Evolutionary conservation across 1,284 basidiomycete genomes (phyloP), one percentile per base, ranked within the genome.

Genomic region (Abortiporus biennis): DNA sequence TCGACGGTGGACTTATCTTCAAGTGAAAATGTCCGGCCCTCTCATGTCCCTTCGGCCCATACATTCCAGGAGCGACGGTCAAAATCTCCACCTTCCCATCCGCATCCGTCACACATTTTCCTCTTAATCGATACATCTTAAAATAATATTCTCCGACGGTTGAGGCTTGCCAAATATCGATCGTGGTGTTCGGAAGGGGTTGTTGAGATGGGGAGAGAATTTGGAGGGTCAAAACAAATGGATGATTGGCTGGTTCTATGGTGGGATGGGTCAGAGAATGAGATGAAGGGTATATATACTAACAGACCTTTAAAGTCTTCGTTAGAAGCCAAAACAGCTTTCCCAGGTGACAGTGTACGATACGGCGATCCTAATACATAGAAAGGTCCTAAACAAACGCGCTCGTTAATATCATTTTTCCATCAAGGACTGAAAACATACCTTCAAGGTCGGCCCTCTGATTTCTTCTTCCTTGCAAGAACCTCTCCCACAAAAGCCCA

Each of bases 141-240:
- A 54, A 51, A 36, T 49, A 54, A 46, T 60, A 61, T 4, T 27
- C 25, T 8, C 58, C 58, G 6, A 43, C 35, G 15, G 40, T 42
- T 41, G 55, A 49, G 2, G 59, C 55, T 22, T 60, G 58, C 59
- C 59, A 61, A 51, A 48, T 48, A 44, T 59, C 55, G 34, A 61
- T 19, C 4, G 16, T 31, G 2, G 53, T 56, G 37, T 52, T 37
- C 11, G 54, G 47, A 3, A 59, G 20, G 4, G 57, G 58, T 6
- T 54, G 44, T 24, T 57, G 57, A 5, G 57, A 54, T 13, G 50
- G 45, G 20, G 53, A 45, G 24, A 49, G 49, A 22, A 61, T 45
- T 13, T 48, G 45, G 32, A 59, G 29, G 2, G 47, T 40, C 31
- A 55, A 41, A 23, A 61, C 47, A 47, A 52, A 58, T 1, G 57